Conservation (phyloP, 371 early-diverging fungal genomes). For the Apophysomyces variabilis region DNA sequence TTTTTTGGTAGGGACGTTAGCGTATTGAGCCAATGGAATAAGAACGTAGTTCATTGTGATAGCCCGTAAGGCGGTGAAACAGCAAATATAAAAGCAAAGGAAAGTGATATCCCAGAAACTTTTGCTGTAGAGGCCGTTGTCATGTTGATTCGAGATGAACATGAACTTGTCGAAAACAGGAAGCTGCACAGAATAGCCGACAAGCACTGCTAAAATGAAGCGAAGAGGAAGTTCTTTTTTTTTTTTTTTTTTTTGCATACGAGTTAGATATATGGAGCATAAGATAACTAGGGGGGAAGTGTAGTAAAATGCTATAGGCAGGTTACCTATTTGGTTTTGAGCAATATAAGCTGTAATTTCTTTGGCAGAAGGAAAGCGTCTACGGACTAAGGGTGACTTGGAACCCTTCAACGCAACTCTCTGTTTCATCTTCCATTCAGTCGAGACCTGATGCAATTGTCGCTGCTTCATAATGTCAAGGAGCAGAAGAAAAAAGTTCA, state of each 20-base stretch:
- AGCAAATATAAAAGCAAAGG: conserved; percentile 63
- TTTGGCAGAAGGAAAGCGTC: not conserved
- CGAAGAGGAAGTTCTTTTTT: conserved; percentile 39
- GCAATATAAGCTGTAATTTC: conserved; percentile 33
- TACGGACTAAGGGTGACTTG: not conserved
- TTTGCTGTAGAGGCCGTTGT: conserved; percentile 55
- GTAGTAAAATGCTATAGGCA: not conserved
- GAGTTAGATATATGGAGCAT: too few relatives aligned
- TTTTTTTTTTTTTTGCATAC: not conserved
- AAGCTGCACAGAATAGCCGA: conserved; percentile 40
- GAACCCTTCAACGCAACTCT: not conserved
- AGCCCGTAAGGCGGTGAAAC: conserved; percentile 67
- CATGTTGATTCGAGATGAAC: conserved; percentile 47
- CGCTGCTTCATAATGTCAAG: conserved; percentile 13
- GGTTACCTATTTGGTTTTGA: conserved; percentile 28
- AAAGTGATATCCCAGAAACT: conserved; percentile 60
- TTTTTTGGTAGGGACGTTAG: conserved; percentile 50
- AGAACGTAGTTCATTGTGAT: conserved; percentile 56
- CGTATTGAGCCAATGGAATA: conserved; percentile 54
- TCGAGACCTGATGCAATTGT: not conserved
- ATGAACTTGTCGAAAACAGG: conserved; percentile 54
- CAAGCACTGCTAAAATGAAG: conserved; percentile 29
- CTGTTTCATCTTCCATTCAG: conserved; percentile 15
- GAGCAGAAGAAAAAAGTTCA: not conserved
- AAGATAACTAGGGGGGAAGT: too few relatives aligned